These are phyloP conservation scores for Dipodascus albidus DNA, from an alignment of 805 yeast species.

Conservation along the genomic window DNA sequence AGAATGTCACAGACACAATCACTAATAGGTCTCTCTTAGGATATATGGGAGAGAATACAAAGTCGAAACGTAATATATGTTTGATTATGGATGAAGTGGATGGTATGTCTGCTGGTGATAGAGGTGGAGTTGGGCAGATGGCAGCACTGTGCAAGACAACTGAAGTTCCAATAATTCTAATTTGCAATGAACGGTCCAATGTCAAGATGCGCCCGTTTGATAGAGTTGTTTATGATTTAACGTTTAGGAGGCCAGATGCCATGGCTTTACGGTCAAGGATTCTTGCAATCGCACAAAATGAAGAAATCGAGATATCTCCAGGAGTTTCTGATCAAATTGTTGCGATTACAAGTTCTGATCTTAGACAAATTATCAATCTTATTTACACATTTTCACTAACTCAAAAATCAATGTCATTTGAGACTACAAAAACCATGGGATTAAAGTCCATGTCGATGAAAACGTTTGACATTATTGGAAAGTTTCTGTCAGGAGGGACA, in stretches of 20 bases:
- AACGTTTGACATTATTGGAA: conserved; percentile 81
- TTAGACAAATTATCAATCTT: conserved; percentile 84
- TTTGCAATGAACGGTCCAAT: conserved; percentile 82
- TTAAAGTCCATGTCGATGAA: conserved; percentile 79
- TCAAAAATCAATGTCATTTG: conserved; percentile 47
- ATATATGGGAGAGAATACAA: conserved; percentile 33
- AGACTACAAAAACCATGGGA: conserved; percentile 47
- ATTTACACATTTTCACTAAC: conserved; percentile 77
- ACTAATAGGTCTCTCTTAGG: conserved; percentile 79
- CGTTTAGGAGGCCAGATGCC: conserved; percentile 83
- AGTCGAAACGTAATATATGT: conserved; percentile 50
- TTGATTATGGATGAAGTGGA: conserved; percentile 98
- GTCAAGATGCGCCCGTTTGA: conserved; percentile 97
- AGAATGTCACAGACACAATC: conserved; percentile 56
- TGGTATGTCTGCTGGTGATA: conserved; percentile 98
- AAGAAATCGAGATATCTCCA: conserved; percentile 70
- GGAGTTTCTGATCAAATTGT: conserved; percentile 74
- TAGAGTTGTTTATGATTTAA: conserved; percentile 65
- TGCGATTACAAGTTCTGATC: conserved; percentile 77
- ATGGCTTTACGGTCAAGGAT: conserved; percentile 70
- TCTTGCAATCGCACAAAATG: conserved; percentile 83
- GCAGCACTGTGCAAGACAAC: conserved; percentile 80
- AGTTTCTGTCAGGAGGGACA: conserved; percentile 47
- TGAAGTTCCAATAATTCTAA: conserved; percentile 78
- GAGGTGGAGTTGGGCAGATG: conserved; percentile 94